Evolutionary conservation across 2,329 filamentous ascomycete species (phyloP).

Genomic region (Dactylonectria macrodidyma): DNA sequence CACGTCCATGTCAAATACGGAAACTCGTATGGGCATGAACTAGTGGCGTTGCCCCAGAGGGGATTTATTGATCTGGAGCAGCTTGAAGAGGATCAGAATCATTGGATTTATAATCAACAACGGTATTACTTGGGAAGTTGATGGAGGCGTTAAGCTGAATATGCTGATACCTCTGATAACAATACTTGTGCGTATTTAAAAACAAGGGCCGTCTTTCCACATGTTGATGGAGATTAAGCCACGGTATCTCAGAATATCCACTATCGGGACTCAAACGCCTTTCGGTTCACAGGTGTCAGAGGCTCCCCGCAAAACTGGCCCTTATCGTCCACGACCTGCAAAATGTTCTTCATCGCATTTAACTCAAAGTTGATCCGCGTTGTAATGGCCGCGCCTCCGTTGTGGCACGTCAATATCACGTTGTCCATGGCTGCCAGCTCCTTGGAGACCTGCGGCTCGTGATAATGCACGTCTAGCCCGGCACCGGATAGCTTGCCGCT

Average conservation of each 20-base stretch:
- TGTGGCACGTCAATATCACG: constrained; percentile 56
- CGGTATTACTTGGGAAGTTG: too few relatives aligned
- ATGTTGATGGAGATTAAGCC: not conserved
- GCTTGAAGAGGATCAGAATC: too few relatives aligned
- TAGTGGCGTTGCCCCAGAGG: too few relatives aligned
- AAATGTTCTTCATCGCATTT: constrained; percentile 38
- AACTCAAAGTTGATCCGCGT: constrained; percentile 59
- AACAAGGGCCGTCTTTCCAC: not conserved
- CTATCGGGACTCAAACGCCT: constrained; percentile 17
- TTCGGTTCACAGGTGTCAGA: constrained; percentile 34
- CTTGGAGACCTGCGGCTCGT: constrained; percentile 64
- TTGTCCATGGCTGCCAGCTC: constrained; percentile 56
- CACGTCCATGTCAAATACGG: too few relatives aligned
- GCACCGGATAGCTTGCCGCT: constrained; percentile 61
- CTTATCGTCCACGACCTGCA: constrained; percentile 41
- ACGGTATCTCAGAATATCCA: not conserved
- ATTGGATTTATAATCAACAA: too few relatives aligned
- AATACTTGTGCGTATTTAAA: not conserved
- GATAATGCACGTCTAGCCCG: constrained; percentile 68
- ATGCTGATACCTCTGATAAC: too few relatives aligned
- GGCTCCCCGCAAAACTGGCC: constrained; percentile 37
- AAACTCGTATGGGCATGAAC: too few relatives aligned
- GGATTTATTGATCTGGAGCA: too few relatives aligned
- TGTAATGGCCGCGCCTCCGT: constrained; percentile 55
- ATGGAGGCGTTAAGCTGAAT: too few relatives aligned